Percentiles rank a stretch among this genome's conserved stretches.
Conservation (phyloP, 1,284 basidiomycete genomes). For the Pseudozyma sp. region DNA sequence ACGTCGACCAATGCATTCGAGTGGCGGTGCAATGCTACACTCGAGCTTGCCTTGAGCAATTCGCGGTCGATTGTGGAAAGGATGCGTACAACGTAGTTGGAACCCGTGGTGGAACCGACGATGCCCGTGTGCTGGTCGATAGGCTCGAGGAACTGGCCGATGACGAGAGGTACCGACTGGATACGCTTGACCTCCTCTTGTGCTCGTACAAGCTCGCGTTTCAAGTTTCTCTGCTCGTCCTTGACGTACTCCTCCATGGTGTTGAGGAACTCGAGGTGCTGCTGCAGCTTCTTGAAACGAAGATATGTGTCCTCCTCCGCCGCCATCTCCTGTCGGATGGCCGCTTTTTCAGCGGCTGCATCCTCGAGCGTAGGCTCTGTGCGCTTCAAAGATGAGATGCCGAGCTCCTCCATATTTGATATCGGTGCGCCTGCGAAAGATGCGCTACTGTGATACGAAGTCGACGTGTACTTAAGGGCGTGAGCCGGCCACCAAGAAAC, state of each 20-base stretch:
- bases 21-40: constrained; percentile 96
- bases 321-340: constrained; percentile 57
- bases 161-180: constrained; percentile 98
- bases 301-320: constrained; percentile 65
- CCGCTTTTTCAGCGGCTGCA: constrained; percentile 59
- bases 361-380: constrained; percentile 59
- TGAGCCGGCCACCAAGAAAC: no score
- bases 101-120: constrained; percentile 96
- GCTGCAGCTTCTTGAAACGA: constrained; percentile 67
- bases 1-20: constrained; percentile 99
- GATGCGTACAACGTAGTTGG: constrained; percentile 98
- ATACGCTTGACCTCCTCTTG: constrained; percentile 99
- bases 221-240: constrained; percentile 97
- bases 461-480: background rate
- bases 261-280: constrained; percentile 68
- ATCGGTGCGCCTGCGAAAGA: background rate
- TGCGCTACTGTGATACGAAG: background rate
- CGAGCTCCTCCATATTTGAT: constrained; percentile 63
- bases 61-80: constrained; percentile 97
- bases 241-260: constrained; percentile 84
- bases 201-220: constrained; percentile 95
- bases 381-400: constrained; percentile 53
- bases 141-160: constrained; percentile 98
- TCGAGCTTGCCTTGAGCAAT: constrained; percentile 94
- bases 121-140: constrained; percentile 98